Evolutionary conservation across 768 basidiomycete species (phyloP).

Genomic region (Obba rivulosa): DNA sequence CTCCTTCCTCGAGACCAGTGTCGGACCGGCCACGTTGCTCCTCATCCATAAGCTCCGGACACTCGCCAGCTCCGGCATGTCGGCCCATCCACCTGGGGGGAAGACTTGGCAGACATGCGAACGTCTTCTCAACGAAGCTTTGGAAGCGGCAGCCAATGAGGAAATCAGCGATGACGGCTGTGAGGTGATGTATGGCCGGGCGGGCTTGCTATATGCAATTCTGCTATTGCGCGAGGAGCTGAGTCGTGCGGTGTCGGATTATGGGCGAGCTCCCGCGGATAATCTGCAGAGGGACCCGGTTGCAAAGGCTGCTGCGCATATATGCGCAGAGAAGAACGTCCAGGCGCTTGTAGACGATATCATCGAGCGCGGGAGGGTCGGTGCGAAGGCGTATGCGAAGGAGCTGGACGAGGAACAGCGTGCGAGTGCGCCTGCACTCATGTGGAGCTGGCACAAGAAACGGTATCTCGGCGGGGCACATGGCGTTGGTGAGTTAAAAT

Average conservation of each 20-base stretch:
- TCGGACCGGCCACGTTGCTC: slow-evolving; percentile 23
- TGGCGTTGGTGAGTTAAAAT: slow-evolving; percentile 43
- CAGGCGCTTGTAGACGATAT: slow-evolving; percentile 39
- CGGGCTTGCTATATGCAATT: slow-evolving; percentile 50
- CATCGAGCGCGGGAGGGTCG: slow-evolving; percentile 36
- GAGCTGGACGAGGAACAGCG: slow-evolving; percentile 20
- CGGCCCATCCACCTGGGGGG: slow-evolving; percentile 4
- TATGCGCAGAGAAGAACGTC: slow-evolving; percentile 33
- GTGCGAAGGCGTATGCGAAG: slow-evolving; percentile 29
- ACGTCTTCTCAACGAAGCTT: slow-evolving; percentile 9
- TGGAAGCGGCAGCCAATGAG: slow-evolving; percentile 9
- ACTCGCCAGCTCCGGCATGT: slow-evolving; percentile 4
- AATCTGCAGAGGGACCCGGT: slow-evolving; percentile 9
- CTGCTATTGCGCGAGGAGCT: slow-evolving; percentile 35
- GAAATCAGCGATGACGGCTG: slow-evolving; percentile 40
- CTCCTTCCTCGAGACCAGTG: slow-evolving; percentile 25
- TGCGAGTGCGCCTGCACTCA: slow-evolving; percentile 34
- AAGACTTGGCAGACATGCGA: slow-evolving; percentile 8
- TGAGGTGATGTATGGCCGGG: slow-evolving; percentile 56
- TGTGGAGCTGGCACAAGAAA: slow-evolving; percentile 59
- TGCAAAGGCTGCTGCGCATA: slow-evolving; percentile 5
- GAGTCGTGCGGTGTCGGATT: neutral
- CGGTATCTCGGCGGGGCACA: slow-evolving; percentile 54
- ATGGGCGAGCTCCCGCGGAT: neutral
- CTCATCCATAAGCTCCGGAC: slow-evolving; percentile 17